Percentiles rank a stretch among this genome's conserved stretches.
Conservation (phyloP, 2,329 filamentous ascomycete species). For the Dothiorella sarmentorum region DNA sequence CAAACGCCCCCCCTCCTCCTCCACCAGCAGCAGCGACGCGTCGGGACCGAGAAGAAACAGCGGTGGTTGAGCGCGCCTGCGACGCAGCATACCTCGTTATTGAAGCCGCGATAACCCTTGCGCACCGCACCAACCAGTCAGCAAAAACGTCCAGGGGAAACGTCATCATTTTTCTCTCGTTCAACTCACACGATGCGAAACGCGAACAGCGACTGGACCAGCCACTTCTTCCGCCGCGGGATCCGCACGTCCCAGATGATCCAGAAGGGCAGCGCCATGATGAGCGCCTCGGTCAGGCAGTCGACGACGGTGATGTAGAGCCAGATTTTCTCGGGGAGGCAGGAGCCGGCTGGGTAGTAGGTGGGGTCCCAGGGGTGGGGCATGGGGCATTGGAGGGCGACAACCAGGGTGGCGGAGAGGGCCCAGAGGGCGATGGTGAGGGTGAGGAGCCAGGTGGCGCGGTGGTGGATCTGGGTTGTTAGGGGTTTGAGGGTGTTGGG, state of each 20-base stretch:
- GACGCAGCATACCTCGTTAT: slow-evolving; percentile 1
- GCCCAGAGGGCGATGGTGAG: not conserved
- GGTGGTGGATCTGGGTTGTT: not conserved
- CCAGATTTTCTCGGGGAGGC: not conserved
- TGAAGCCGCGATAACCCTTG: slow-evolving; percentile 1
- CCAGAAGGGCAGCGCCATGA: slow-evolving; percentile 4
- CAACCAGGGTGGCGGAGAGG: not conserved
- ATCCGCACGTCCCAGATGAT: not conserved
- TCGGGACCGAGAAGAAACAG: not conserved
- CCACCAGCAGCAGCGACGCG: not conserved
- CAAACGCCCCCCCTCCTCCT: not conserved
- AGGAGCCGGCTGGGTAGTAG: not conserved
- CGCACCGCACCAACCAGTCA: too few relatives aligned
- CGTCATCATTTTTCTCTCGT: not conserved
- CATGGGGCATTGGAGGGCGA: slow-evolving; percentile 1
- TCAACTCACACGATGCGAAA: not conserved
- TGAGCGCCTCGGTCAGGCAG: not conserved
- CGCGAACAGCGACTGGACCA: not conserved
- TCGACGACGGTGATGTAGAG: not conserved
- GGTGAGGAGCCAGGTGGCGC: not conserved
- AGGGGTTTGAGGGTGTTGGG: too few relatives aligned
- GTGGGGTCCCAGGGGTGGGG: slow-evolving; percentile 3
- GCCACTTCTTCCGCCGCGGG: not conserved
- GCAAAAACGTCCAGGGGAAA: too few relatives aligned
- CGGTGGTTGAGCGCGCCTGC: not conserved